phyloP scores from a whole-genome alignment of 169 alveolate genomes.

The Plasmodium gallinaceum region DNA sequence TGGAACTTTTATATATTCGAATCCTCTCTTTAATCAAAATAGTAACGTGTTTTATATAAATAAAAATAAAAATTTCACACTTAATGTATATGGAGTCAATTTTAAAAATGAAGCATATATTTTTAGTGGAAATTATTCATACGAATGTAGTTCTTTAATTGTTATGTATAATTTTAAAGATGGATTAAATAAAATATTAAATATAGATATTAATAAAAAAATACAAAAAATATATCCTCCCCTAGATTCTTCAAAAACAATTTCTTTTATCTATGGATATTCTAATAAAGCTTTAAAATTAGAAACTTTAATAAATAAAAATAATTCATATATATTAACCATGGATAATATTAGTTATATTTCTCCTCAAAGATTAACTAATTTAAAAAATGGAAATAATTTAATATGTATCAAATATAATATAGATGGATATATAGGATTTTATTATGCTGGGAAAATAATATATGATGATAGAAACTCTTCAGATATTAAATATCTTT shows the following conservation, averaged over 20 bases:
- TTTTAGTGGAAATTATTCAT: conserved; percentile 17
- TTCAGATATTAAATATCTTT: conserved; percentile 17
- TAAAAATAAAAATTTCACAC: not conserved
- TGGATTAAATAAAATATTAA: not conserved
- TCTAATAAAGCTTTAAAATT: conserved; percentile 15
- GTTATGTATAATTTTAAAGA: not conserved
- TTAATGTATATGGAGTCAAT: not conserved
- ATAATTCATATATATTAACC: not conserved
- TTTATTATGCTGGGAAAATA: conserved; percentile 37
- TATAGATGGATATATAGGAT: not conserved
- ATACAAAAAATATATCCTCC: conserved; percentile 23
- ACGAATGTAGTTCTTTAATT: conserved; percentile 26
- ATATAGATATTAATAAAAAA: not conserved
- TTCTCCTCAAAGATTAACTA: conserved; percentile 16
- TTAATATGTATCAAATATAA: conserved; percentile 33
- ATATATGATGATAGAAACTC: conserved; percentile 13
- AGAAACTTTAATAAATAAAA: not conserved
- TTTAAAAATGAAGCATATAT: conserved; percentile 25
- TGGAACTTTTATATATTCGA: not conserved
- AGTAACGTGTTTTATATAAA: conserved; percentile 17
- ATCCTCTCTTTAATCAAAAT: not conserved
- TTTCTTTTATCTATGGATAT: conserved; percentile 17
- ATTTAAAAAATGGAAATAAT: conserved; percentile 47
- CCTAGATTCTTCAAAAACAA: not conserved
- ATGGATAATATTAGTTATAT: not conserved